Base-by-base conservation (phyloP, 306 rosid species). In the Benincasa hispida region DNA sequence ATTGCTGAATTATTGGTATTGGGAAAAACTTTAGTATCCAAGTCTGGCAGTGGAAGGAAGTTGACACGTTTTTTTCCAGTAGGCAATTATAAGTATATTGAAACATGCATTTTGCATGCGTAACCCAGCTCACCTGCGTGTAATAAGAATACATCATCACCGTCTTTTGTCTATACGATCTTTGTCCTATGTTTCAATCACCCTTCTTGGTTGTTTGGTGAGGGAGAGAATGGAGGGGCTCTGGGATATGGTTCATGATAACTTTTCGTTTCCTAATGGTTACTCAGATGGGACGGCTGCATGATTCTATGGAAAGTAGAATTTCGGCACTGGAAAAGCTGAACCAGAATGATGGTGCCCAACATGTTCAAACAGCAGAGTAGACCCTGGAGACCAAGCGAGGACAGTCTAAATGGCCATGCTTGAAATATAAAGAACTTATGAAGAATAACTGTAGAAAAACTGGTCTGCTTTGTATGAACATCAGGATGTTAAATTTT, bases 321-420 rank as follows among this genome's bases (percentile, higher is more conserved):
- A 85, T 94, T 87, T 90, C 90, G 39, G 83, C 96, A 47, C 81
- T 91, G 67, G 98, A 94, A 79, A 89, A 83, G 48, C 83, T 89
- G 85, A 87, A 89, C 80, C 91, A 83, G 74, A 60, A 82, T 34
- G 92, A 84, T 81, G 77, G 83, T 81, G 74, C 89, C 48, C 83
- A 82, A 80, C 91, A 86, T 34, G 85, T 51, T 78, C 91, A 83
- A 80, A 78, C 92, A 77, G 77, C 85, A 51, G 92, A 90, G 51
- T 87, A 88, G 79, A 12, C 32, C 6, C 41, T 72, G 39, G 76
- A 72, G 12, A 37, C 76, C 39, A 15, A 39, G 42, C 59, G 59
- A 70, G 41, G 25, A 47, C 58, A 27, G 76, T 66, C 12, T 15
- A 3, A 15, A 70, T 19, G 58, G 58, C 21, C 54, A 42, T 9